These are phyloP conservation scores for Dichotomopilus funicola DNA, from an alignment of 2,329 filamentous ascomycete species.

Conservation along the genomic window DNA sequence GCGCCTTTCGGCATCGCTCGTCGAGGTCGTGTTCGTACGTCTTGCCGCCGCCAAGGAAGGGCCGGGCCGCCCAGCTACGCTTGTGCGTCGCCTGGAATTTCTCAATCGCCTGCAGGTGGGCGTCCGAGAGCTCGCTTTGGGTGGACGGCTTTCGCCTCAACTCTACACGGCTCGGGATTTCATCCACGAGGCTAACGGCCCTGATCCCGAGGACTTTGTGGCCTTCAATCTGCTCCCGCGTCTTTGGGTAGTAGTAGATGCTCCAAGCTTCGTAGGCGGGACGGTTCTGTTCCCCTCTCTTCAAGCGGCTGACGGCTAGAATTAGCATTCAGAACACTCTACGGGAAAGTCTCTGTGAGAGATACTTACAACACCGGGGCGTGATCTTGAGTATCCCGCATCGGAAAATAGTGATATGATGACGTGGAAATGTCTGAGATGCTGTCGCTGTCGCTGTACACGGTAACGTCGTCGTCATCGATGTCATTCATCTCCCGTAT, in stretches of 20 bases:
- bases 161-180: neutral
- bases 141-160: conserved; percentile 12
- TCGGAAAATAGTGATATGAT: conserved; percentile 2
- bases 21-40: conserved; percentile 27
- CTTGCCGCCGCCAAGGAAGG: conserved; percentile 18
- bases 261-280: conserved; percentile 27
- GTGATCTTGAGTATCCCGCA: neutral
- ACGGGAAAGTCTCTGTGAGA: too few relatives aligned
- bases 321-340: neutral
- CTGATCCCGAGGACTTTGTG: conserved; percentile 19
- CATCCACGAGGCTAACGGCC: conserved; percentile 6
- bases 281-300: conserved; percentile 15
- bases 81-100: conserved; percentile 20
- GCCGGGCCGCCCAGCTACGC: conserved; percentile 19
- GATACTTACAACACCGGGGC: conserved; percentile 13
- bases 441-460: conserved; percentile 15
- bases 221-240: conserved; percentile 5
- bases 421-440: conserved; percentile 5
- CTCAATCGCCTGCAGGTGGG: conserved; percentile 21
- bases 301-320: conserved; percentile 14
- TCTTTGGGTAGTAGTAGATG: conserved; percentile 16
- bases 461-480: conserved; percentile 11
- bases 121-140: conserved; percentile 23
- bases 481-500: neutral
- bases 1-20: conserved; percentile 20